Base-by-base conservation (phyloP, 441 rosid genomes). In the Geranium incanum region DNA sequence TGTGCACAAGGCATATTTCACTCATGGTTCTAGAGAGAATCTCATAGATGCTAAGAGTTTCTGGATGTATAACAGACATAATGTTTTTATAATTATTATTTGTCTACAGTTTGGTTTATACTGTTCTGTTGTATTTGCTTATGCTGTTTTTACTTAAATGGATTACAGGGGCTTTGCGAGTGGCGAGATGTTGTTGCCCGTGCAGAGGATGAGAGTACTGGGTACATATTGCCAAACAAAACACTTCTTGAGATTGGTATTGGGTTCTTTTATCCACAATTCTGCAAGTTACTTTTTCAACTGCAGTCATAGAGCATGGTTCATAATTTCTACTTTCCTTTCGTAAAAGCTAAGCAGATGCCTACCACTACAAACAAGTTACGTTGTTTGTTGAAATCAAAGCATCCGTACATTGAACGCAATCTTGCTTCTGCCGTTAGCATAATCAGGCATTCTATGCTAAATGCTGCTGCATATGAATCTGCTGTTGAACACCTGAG, bases 141-240 rank as follows among this genome's bases (percentile, higher is more conserved):
- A 15, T 50, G 67, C 36, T 65, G 43, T 68, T 3, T 37, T 28
- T 5, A 36, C 48, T 55, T 66, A 60, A 59, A 70, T 65, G 76
- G 52, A 60, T 77, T 80, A 71, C 76, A 94, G 99, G 97, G 90
- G 48, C 94, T 94, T 48, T 87, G 65, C 80, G 86, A 86, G 76
- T 94, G 97, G 97, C 87, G 97, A 74, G 97, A 94, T 84, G 81
- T 4, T 62, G 77, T 90, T 82, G 97, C 97, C 67, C 95, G 97
- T 67, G 77, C 81, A 59, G 88, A 90, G 75, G 99, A 94, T 77
- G 99, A 94, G 78, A 92, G 99, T 82, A 94, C 97, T 21, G 97
- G 98, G 60, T 94, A 79, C 79, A 83, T 94, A 77, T 79, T 94
- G 78, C 96, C 98, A 23, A 94, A 94, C 78, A 94, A 81, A 83